Base-by-base conservation (phyloP, 306 rosid species). In the Urtica urens region DNA sequence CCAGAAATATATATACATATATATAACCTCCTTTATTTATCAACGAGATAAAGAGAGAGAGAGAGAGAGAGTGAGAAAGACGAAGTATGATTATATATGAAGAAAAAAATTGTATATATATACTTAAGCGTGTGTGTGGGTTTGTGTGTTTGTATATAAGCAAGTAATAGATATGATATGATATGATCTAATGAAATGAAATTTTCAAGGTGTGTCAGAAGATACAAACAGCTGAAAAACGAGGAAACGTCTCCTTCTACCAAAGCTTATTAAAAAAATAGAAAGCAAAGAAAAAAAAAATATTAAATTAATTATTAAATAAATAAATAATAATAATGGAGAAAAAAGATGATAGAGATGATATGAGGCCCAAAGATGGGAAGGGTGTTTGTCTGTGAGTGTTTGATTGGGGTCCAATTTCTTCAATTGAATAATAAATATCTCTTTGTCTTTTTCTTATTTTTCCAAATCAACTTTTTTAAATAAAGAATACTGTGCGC, bases 361-460 rank as follows among this genome's bases (percentile, higher is more conserved):
- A 19, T 60, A 70, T 60, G 64, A 52, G 41, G 58, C 45, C 38
- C 69, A 40, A n/a, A 27, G 65, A 30, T 14, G 15, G 23, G n/a
- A n/a, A 47, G 33, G 29, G 52, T 23, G 52, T 23, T n/a, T 11
- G 31, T 10, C n/a, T 16, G 28, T 13, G 15, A 16, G 10, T 10
- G 19, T 16, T 19, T 13, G 8, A 34, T 19, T 7, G 72, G 81
- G 77, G 87, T 60, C 82, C 74, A 29, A 35, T 62, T 68, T 66
- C 74, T 66, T 75, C 65, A 67, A 55, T 77, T 72, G 75, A 39
- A 16, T 72, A 72, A 64, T 85, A 81, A 84, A 81, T 81, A 81
- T 90, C 95, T 85, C 39, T 55, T 77, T 81, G 99, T 90, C 95
- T 74, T 77, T 90, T 88, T 81, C 97, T 49, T 65, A n/a, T 23